Percentiles rank a stretch among this genome's conserved stretches.
Conservation (phyloP, 495 filamentous ascomycete genomes). For the Hypomontagnella submonticulosa region DNA sequence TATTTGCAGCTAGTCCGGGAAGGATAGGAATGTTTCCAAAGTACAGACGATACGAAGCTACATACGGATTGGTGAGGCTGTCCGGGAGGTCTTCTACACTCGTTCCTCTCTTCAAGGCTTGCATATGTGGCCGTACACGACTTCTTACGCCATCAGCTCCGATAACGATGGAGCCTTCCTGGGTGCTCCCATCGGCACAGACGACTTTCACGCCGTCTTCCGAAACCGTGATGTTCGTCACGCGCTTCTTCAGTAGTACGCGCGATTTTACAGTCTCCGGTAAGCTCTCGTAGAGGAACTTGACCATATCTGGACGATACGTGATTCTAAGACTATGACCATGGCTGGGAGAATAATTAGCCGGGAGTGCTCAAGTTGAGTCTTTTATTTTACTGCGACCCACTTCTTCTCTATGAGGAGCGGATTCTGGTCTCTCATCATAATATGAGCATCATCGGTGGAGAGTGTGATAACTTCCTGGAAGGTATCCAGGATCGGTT, state of each 20-base stretch:
- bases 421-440: constrained; percentile 8
- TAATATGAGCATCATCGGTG: constrained; percentile 29
- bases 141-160: constrained; percentile 66
- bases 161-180: constrained; percentile 61
- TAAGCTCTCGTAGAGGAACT: constrained; percentile 50
- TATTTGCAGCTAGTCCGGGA: constrained; percentile 27
- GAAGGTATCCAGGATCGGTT: constrained; percentile 21
- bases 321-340: constrained; percentile 51
- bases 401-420: constrained; percentile 15
- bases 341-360: constrained; percentile 40
- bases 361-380: background rate
- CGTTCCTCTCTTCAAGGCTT: constrained; percentile 46
- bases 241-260: constrained; percentile 48
- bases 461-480: constrained; percentile 38
- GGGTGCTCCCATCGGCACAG: constrained; percentile 55
- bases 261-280: constrained; percentile 47
- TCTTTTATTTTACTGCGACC: background rate
- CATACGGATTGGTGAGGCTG: constrained; percentile 43
- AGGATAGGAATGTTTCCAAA: constrained; percentile 43
- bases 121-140: constrained; percentile 56
- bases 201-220: constrained; percentile 46
- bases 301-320: constrained; percentile 50
- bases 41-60: constrained; percentile 45
- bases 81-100: constrained; percentile 33
- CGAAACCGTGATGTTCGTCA: constrained; percentile 42